These are phyloP conservation scores for Ascochyta pisi DNA, from an alignment of 2,329 filamentous ascomycete genomes.

Conservation along the genomic window DNA sequence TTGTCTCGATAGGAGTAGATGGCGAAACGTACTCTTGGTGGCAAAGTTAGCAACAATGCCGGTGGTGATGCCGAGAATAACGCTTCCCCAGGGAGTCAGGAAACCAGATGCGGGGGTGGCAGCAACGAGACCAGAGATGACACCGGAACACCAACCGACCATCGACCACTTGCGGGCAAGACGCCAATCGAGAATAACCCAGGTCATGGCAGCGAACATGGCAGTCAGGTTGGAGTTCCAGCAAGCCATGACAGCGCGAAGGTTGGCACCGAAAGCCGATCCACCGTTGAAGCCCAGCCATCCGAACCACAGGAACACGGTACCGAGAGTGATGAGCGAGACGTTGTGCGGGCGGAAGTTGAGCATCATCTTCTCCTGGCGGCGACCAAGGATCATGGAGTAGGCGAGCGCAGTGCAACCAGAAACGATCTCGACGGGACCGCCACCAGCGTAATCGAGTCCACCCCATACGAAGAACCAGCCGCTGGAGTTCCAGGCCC, in stretches of 20 bases:
- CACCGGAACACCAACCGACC: slow-evolving; percentile 90
- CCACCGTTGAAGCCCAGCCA: slow-evolving; percentile 99
- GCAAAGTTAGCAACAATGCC: slow-evolving; percentile 80
- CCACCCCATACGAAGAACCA: slow-evolving; percentile 93
- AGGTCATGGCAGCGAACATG: slow-evolving; percentile 89
- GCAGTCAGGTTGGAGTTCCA: slow-evolving; percentile 97
- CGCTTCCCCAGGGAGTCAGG: slow-evolving; percentile 71
- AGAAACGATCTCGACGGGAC: slow-evolving; percentile 95
- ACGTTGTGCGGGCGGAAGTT: slow-evolving; percentile 99
- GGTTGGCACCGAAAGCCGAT: slow-evolving; percentile 90
- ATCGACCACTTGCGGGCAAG: slow-evolving; percentile 94
- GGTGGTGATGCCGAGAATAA: slow-evolving; percentile 66
- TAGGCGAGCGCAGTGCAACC: slow-evolving; percentile 93
- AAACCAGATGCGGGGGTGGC: slow-evolving; percentile 86
- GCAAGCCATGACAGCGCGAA: slow-evolving; percentile 93
- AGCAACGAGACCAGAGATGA: slow-evolving; percentile 84
- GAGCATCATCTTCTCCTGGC: slow-evolving; percentile 99
- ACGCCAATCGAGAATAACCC: slow-evolving; percentile 95
- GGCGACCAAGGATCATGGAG: slow-evolving; percentile 91
- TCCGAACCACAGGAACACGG: slow-evolving; percentile 95
- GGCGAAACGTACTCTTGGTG: slow-evolving; percentile 75
- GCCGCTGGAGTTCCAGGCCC: slow-evolving; percentile 94
- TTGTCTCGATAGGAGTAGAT: neutral
- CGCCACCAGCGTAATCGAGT: slow-evolving; percentile 94
- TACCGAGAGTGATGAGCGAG: slow-evolving; percentile 93